A percentile compares a stretch with the other conserved stretches of the same genome.
Conservation (phyloP, 768 basidiomycete genomes). For the Pluteus cervinus region DNA sequence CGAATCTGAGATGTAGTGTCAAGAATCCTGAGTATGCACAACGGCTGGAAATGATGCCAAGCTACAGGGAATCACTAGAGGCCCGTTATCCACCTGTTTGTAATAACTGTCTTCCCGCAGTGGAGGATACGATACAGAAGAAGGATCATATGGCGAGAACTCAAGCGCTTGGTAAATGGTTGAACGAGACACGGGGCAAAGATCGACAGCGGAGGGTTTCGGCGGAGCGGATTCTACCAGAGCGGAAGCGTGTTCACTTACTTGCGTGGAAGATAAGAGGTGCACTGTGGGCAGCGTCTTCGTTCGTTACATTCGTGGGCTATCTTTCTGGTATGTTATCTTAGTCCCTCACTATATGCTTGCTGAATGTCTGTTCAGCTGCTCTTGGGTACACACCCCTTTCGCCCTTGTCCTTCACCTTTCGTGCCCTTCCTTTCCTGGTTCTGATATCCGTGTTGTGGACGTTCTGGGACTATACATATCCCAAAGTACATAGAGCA, state of each 20-base stretch:
- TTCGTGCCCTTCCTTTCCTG: constrained; percentile 43
- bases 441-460: constrained; percentile 61
- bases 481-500: constrained; percentile 50
- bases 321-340: constrained; percentile 43
- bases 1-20: constrained; percentile 1
- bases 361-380: constrained; percentile 18
- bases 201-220: constrained; percentile 46
- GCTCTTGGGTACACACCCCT: constrained; percentile 25
- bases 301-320: constrained; percentile 34
- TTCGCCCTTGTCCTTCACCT: constrained; percentile 17
- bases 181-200: constrained; percentile 62
- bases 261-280: constrained; percentile 69
- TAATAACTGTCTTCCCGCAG: constrained; percentile 62
- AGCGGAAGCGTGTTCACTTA: constrained; percentile 35
- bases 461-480: constrained; percentile 86
- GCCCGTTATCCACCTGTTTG: constrained; percentile 87
- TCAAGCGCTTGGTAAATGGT: constrained; percentile 67
- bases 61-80: constrained; percentile 72
- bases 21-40: constrained; percentile 70
- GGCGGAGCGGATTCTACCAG: too few species aligned
- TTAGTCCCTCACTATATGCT: neutral
- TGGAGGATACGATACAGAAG: constrained; percentile 74
- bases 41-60: constrained; percentile 57
- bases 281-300: constrained; percentile 51
- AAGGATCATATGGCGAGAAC: constrained; percentile 81